Base-by-base conservation (phyloP, 768 basidiomycete species). In the Hebeloma cylindrosporum region DNA sequence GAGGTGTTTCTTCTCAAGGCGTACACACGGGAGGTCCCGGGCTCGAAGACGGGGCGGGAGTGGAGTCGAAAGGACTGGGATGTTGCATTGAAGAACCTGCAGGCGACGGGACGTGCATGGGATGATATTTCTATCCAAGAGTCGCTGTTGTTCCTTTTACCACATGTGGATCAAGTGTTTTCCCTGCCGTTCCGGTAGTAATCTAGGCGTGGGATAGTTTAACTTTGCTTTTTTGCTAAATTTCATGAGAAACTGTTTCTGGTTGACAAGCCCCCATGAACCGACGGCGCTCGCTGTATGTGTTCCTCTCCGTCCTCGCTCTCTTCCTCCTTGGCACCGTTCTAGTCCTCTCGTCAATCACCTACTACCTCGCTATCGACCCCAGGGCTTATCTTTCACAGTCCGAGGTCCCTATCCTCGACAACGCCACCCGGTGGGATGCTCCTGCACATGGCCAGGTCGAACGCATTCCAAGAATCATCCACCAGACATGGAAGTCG, bases 401-500 rank as follows among this genome's bases (percentile, higher is more conserved):
- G 62, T 63, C 70, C 9, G 88, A 94, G 60, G 79, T 95, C 7
- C 79, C 81, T 52, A 55, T 75, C 31, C 70, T 74, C 45, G 69
- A 73, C 63, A 73, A 75, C 54, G 65, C 70, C 18, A 74, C 77
- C 32, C 77, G 80, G 35, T 82, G 77, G 77, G 85, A 86, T 59
- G 78, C 82, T 18, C 63, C 83, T 3, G 71, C 78, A 18, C 77
- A 82, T 54, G 76, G 73, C 46, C 71, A 74, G 50, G 69, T 79
- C 28, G 88, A 96, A 60, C 80, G 77, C 53, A 83, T 98, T 27
- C 96, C 94, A 3, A 79, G 91, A 39, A 89, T 99, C 46, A 79
- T 99, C 36, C 96, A 99, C 66, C 95, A 97, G 78, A 98, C 96
- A 17, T 99, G 96, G 96, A 96, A 94, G 74, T 83, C 87, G 7